Base-by-base conservation (phyloP, 352 stramenopile species). In the Phytophthora fragariae region DNA sequence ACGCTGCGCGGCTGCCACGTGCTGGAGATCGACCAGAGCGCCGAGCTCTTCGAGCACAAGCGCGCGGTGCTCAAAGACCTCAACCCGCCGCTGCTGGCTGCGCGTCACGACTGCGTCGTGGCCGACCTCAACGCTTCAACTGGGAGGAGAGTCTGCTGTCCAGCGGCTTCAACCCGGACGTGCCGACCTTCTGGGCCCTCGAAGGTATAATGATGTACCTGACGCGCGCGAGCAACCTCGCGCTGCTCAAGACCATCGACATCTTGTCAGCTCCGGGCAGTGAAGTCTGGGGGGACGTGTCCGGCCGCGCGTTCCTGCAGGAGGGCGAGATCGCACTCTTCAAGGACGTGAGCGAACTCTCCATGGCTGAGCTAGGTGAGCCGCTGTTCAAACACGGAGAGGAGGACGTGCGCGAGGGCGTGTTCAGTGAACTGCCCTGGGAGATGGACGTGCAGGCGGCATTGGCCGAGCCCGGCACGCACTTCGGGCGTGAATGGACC, bases 121-220 rank as follows among this genome's bases (percentile, higher is more conserved):
- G 77, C 81, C 6, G 75, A 91, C 58, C 71, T 91, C 35, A 77
- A 83, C n/a, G 62, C 77, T 83, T 90, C 62, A 76, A 76, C 37
- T 91, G 82, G 82, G 60, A 80, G 49, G 71, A 80, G 44, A 47
- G 75, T 41, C 57, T 91, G 46, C 50, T 85, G 1, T 77, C 74
- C 1, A 79, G 66, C 6, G 74, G 79, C 1, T 91, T 91, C 39
- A 52, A 90, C 47, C 71, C 75, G 11, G 68, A 82, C 27, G 24
- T 79, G 41, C 82, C 78, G 7, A 91, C 84, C 29, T 90, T 89
- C 56, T 91, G 84, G 84, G 65, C 69, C 6, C 61, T 91, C 39
- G 84, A 91, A 57, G 84, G 82, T 0, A 52, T 90, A 57, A 75
- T 89, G 47, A 81, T 83, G 56, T 91, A 89, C 67, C 56, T 90